Conservation (phyloP, 2,329 filamentous ascomycete species). For the Lachnellula hyalina region DNA sequence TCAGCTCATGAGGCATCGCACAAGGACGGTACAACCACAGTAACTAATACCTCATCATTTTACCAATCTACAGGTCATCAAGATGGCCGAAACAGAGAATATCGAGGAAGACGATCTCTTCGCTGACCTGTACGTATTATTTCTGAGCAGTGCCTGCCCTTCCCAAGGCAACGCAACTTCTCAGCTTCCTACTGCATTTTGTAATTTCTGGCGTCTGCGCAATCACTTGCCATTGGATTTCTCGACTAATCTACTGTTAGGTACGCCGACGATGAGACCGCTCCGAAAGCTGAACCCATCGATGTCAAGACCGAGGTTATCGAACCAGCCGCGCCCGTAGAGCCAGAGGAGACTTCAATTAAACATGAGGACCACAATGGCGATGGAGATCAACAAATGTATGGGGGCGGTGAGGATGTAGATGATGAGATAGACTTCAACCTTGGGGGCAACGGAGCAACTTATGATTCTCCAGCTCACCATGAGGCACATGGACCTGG, state of each 20-base stretch:
- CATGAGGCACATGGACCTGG: slow-evolving; percentile 51
- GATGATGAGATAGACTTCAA: slow-evolving; percentile 58
- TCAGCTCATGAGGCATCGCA: neutral
- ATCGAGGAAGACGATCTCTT: slow-evolving; percentile 86
- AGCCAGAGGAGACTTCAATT: slow-evolving; percentile 22
- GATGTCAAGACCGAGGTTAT: slow-evolving; percentile 25
- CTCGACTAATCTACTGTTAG: slow-evolving; percentile 35
- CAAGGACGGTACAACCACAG: neutral
- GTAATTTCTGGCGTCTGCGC: neutral
- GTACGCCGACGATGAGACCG: slow-evolving; percentile 62
- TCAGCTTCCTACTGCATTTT: neutral
- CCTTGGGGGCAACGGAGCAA: slow-evolving; percentile 37
- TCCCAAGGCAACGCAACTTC: neutral
- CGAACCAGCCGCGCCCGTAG: slow-evolving; percentile 26
- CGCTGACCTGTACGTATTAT: slow-evolving; percentile 73
- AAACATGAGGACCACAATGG: slow-evolving; percentile 33
- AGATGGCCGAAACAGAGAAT: slow-evolving; percentile 75
- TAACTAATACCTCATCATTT: neutral
- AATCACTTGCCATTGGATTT: slow-evolving; percentile 5
- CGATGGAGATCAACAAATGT: slow-evolving; percentile 37
- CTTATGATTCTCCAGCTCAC: slow-evolving; percentile 25
- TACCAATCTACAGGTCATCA: slow-evolving; percentile 20
- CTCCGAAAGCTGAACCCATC: slow-evolving; percentile 36
- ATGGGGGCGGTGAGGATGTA: slow-evolving; percentile 42
- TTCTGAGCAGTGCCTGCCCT: neutral